phyloP scores from a whole-genome alignment of 305 asterid species.

The Lippia alba region DNA sequence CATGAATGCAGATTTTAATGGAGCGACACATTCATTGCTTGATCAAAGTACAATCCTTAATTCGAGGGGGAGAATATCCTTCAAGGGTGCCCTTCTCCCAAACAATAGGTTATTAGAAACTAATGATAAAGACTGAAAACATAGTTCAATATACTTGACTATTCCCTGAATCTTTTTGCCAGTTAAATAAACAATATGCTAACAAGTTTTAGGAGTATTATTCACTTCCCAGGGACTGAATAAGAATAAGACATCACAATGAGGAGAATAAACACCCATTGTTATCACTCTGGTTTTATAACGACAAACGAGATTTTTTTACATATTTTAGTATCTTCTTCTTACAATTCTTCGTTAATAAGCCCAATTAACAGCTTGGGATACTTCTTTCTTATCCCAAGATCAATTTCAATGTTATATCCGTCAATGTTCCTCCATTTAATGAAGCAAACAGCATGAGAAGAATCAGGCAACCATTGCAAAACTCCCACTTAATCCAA shows the following conservation, averaged over 20 bases:
- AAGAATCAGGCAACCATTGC: background rate
- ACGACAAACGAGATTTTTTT: too few species aligned
- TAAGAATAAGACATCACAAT: background rate
- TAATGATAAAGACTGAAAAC: conserved; percentile 9
- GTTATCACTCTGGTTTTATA: too few species aligned
- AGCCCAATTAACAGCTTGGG: too few species aligned
- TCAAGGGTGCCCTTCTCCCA: background rate
- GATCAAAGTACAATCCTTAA: background rate
- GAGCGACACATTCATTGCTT: conserved; percentile 9
- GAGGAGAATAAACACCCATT: background rate
- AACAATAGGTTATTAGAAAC: background rate
- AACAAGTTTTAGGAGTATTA: background rate
- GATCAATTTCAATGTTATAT: too few species aligned
- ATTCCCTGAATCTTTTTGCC: background rate
- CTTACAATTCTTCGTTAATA: too few species aligned
- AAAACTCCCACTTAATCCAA: background rate
- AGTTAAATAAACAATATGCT: background rate
- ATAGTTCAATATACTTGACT: background rate
- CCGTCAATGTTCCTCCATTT: background rate
- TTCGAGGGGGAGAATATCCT: conserved; percentile 3
- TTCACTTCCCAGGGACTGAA: background rate
- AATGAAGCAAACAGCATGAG: background rate
- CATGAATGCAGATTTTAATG: conserved; percentile 21
- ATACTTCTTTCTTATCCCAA: background rate
- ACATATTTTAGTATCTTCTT: too few species aligned